A percentile compares a stretch with the other conserved stretches of the same genome.
Conservation (phyloP, 805 yeast genomes). For the Candida boidinii region DNA sequence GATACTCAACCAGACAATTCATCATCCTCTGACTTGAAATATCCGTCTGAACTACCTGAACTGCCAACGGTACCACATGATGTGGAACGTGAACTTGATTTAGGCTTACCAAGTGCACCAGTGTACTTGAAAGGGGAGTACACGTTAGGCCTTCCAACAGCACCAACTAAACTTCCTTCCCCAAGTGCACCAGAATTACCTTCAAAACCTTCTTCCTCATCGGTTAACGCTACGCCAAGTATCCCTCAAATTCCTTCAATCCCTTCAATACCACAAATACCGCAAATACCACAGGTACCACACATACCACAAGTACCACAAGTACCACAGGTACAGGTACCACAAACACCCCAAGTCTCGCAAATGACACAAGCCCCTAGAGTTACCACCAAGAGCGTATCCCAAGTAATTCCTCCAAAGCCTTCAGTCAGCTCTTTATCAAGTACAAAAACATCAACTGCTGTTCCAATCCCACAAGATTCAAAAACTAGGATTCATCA, state of each 20-base stretch:
- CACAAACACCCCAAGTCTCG: slow-evolving; percentile 1
- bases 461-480: too few relatives aligned
- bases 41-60: too few relatives aligned
- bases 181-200: slow-evolving; percentile 20
- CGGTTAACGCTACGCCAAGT: slow-evolving; percentile 22
- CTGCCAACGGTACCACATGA: too few relatives aligned
- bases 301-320: background rate
- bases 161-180: slow-evolving; percentile 1
- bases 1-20: background rate
- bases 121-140: slow-evolving; percentile 1
- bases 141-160: background rate
- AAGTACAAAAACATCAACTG: slow-evolving; percentile 2
- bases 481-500: slow-evolving; percentile 4
- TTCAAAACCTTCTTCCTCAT: background rate
- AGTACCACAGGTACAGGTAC: slow-evolving; percentile 1
- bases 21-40: too few relatives aligned
- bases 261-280: slow-evolving; percentile 8
- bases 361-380: background rate
- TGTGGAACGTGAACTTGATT: too few relatives aligned
- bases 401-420: background rate
- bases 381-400: background rate
- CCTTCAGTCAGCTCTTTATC: slow-evolving; percentile 3
- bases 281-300: slow-evolving; percentile 7
- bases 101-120: slow-evolving; percentile 15
- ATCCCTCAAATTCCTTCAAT: slow-evolving; percentile 19